Evolutionary conservation across 2,329 filamentous ascomycete genomes (phyloP).

Genomic region (Penicillium fuscoglaucum): DNA sequence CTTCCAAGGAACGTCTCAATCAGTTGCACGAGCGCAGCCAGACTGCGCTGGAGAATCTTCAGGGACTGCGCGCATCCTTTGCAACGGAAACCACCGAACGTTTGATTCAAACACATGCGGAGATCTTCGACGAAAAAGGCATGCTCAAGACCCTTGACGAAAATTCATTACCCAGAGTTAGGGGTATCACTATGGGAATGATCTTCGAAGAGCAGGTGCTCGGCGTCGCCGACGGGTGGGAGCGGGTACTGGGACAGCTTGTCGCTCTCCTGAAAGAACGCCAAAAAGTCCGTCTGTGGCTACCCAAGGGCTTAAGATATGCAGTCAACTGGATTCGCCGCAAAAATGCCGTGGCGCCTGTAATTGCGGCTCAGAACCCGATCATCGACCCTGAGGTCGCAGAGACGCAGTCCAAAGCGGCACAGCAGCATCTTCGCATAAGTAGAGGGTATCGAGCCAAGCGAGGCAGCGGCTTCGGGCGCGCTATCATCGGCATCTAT

Average conservation of each 20-base stretch:
- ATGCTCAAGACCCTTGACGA: slow-evolving; percentile 33
- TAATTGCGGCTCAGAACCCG: slow-evolving; percentile 16
- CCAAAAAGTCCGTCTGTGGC: slow-evolving; percentile 44
- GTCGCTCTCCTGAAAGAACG: slow-evolving; percentile 40
- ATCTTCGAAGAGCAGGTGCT: slow-evolving; percentile 50
- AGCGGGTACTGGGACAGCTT: slow-evolving; percentile 42
- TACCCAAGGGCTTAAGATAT: slow-evolving; percentile 44
- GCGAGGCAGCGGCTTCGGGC: slow-evolving; percentile 30
- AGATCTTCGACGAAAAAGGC: slow-evolving; percentile 48
- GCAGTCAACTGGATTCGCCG: slow-evolving; percentile 43
- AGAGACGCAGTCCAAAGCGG: slow-evolving; percentile 37
- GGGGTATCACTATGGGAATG: slow-evolving; percentile 50
- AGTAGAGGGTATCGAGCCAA: slow-evolving; percentile 34
- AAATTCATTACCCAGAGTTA: slow-evolving; percentile 31
- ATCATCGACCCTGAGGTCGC: slow-evolving; percentile 29
- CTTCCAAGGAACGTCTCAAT: slow-evolving; percentile 23
- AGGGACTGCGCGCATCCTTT: slow-evolving; percentile 25
- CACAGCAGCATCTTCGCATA: slow-evolving; percentile 41
- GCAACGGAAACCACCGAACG: slow-evolving; percentile 42
- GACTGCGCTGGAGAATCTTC: slow-evolving; percentile 28
- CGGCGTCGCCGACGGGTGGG: slow-evolving; percentile 29
- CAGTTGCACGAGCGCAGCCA: slow-evolving; percentile 25
- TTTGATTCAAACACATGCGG: slow-evolving; percentile 42
- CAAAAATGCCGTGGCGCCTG: slow-evolving; percentile 27
- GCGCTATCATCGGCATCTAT: slow-evolving; percentile 33